Base-by-base conservation (phyloP, 2,329 filamentous ascomycete species). In the Colletotrichum eleusines region DNA sequence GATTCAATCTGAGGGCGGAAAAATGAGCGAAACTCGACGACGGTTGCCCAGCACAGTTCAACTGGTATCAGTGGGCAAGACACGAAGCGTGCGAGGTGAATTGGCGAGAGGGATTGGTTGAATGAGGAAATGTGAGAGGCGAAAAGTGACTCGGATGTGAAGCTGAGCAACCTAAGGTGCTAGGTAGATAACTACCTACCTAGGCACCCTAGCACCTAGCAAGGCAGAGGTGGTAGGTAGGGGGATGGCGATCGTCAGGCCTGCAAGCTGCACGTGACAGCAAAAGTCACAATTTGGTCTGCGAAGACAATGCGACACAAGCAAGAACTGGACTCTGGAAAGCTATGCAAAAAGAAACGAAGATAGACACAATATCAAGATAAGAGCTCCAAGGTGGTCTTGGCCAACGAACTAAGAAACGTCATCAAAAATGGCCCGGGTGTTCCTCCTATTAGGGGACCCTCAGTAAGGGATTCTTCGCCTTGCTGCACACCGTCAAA, bases 251-350 rank as follows among this genome's bases (percentile, higher is more conserved):
- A 71, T 71, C 64, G 64, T 20, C 40, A 60, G 48, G 46, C 35
- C 33, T 62, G 44, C 44, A 40, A 51, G 63, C 23, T 69, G 69
- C 69, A 71, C 69, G 69, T 69, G 69, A 71, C 65, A 46, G 18
- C 8, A 18, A 5, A 12, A 42, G 53, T 4, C 55, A n/a, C 57
- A 18, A 33, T 14, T 31, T 50, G 18, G 38, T 26, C 48, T 44
- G 8, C 5, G 23, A 1, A 26, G 40, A n/a, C 26, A 26, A 28
- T 33, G n/a, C n/a, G 12, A 42, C 8, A 9, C 16, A 28, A 7
- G 5, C 38, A n/a, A 55, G 48, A 42, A 42, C 28, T 9, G 16
- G 35, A 38, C 18, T 40, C 28, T 28, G 31, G 59, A 42, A 28
- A 16, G 14, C 44, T 35, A 0, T 33, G 3, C n/a, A 54, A 69